phyloP scores from a whole-genome alignment of 2,329 filamentous ascomycete species.

The Aspergillus hortae region DNA sequence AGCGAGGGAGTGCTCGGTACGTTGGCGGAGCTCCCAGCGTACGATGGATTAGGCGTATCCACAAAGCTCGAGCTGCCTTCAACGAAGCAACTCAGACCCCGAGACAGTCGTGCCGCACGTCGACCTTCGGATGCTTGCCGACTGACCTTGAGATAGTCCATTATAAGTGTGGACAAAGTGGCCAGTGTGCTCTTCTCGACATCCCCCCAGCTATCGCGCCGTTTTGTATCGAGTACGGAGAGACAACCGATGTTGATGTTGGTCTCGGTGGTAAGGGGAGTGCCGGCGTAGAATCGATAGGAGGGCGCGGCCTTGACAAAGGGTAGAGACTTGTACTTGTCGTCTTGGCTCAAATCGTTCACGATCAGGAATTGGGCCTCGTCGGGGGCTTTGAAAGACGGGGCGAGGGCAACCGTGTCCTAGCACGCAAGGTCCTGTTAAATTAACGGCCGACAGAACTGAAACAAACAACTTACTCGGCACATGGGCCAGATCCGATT shows the following conservation, averaged over 20 bases:
- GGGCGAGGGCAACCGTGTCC: slow-evolving; percentile 33
- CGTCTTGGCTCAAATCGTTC: slow-evolving; percentile 37
- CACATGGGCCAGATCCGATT: slow-evolving; percentile 33
- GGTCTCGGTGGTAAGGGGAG: slow-evolving; percentile 58
- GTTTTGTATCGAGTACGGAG: slow-evolving; percentile 57
- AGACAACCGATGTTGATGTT: slow-evolving; percentile 59
- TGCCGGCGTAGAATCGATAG: slow-evolving; percentile 54
- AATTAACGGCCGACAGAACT: neutral
- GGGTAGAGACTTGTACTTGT: slow-evolving; percentile 34
- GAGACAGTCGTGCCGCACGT: slow-evolving; percentile 53
- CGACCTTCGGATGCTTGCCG: slow-evolving; percentile 51
- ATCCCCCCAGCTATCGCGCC: slow-evolving; percentile 45
- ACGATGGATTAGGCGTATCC: slow-evolving; percentile 23
- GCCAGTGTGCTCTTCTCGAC: slow-evolving; percentile 49
- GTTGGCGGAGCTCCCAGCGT: slow-evolving; percentile 16
- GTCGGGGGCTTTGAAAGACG: slow-evolving; percentile 20
- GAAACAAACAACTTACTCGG: slow-evolving; percentile 23
- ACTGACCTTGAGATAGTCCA: slow-evolving; percentile 59
- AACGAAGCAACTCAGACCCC: slow-evolving; percentile 53
- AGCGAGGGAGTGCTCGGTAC: slow-evolving; percentile 19
- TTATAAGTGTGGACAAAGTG: slow-evolving; percentile 55
- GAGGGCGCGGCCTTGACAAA: slow-evolving; percentile 33
- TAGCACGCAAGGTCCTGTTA: slow-evolving; percentile 14
- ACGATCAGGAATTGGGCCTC: slow-evolving; percentile 31
- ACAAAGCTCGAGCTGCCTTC: slow-evolving; percentile 48